These are phyloP conservation scores for Phytopythium chamaehyphon DNA, from an alignment of 352 stramenopile species.

Conservation along the genomic window DNA sequence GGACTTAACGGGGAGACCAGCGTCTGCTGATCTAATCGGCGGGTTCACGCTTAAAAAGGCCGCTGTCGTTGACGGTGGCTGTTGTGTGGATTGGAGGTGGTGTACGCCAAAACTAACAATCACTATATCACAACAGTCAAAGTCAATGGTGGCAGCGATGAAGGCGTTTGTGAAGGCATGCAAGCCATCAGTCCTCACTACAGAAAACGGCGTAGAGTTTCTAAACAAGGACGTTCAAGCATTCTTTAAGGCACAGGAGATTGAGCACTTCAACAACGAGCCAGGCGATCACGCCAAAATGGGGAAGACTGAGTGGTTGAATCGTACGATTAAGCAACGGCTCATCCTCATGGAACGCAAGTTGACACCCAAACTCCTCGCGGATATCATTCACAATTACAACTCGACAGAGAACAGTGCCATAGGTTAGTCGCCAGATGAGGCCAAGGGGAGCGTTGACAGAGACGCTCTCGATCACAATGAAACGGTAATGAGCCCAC, in stretches of 20 bases:
- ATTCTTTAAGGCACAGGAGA: constrained; percentile 24
- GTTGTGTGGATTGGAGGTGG: constrained; percentile 2
- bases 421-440: constrained; percentile 18
- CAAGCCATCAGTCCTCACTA: constrained; percentile 25
- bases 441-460: constrained; percentile 23
- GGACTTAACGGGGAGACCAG: neutral
- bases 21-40: neutral
- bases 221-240: constrained; percentile 21
- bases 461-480: constrained; percentile 16
- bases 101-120: constrained; percentile 4
- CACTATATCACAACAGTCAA: neutral
- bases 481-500: constrained; percentile 6
- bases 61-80: neutral
- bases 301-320: constrained; percentile 43
- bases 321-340: constrained; percentile 27
- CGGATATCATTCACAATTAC: constrained; percentile 27
- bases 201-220: constrained; percentile 34
- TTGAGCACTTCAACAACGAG: constrained; percentile 37
- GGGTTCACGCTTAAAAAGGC: constrained; percentile 2
- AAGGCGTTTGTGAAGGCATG: constrained; percentile 17
- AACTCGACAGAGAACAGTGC: constrained; percentile 27
- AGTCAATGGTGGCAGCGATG: constrained; percentile 18
- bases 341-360: constrained; percentile 17
- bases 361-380: constrained; percentile 18
- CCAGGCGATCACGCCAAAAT: constrained; percentile 28